A percentile compares a stretch with the other conserved stretches of the same genome.
Conservation (phyloP, 257 asterid genomes). For the Forsythia viridissima region DNA sequence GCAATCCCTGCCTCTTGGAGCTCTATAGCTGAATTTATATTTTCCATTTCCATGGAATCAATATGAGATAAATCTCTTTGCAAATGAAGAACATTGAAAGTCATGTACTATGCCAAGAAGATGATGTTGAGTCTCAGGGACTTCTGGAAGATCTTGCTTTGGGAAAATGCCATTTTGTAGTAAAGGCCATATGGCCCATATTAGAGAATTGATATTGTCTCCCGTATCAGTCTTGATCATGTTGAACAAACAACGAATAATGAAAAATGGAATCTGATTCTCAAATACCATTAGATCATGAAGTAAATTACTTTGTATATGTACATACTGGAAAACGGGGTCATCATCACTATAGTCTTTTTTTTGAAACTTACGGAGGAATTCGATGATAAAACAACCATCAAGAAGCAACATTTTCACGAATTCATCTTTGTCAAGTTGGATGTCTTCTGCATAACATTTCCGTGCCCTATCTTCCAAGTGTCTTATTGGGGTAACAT, state of each 20-base stretch:
- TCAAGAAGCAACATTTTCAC: slow-evolving; percentile 17
- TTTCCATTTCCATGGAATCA: background rate
- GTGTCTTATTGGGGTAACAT: background rate
- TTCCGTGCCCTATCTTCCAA: background rate
- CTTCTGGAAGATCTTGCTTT: background rate
- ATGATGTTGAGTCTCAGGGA: background rate
- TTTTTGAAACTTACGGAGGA: background rate
- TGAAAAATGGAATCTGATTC: slow-evolving; percentile 14
- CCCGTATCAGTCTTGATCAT: background rate
- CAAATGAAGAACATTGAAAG: background rate
- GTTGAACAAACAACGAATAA: background rate
- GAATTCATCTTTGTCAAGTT: background rate
- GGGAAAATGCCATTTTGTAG: background rate
- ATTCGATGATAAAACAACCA: slow-evolving; percentile 17
- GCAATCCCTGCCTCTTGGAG: slow-evolving; percentile 17
- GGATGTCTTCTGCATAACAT: slow-evolving; percentile 7
- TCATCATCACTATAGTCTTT: slow-evolving; percentile 3
- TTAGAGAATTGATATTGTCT: background rate
- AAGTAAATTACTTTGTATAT: background rate
- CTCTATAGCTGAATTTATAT: background rate
- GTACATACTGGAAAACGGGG: background rate
- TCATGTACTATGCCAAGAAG: slow-evolving; percentile 18
- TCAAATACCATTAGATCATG: slow-evolving; percentile 5
- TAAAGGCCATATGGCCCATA: background rate
- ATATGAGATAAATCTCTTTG: background rate